Evolutionary conservation across 2,329 filamentous ascomycete genomes (phyloP).

Genomic region (Botrytis fragariae): DNA sequence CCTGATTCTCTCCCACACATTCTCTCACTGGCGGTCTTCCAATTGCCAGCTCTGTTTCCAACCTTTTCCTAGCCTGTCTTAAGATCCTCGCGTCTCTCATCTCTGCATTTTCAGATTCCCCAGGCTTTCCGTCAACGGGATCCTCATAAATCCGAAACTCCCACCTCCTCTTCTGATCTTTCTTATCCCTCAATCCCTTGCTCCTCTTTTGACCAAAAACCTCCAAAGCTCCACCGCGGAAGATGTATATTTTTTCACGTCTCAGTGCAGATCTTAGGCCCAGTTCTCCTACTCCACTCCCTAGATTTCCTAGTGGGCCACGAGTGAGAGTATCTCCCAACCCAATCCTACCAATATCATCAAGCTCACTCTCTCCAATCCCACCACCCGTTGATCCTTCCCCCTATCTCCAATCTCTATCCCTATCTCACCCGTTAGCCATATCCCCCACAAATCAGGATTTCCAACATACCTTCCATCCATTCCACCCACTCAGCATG

Average conservation of each 20-base stretch:
- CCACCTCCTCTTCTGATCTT: background rate
- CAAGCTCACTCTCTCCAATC: background rate
- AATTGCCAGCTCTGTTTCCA: rapidly evolving
- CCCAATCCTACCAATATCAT: too few relatives aligned
- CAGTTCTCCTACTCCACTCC: background rate
- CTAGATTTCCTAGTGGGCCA: rapidly evolving
- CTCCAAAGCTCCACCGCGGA: background rate
- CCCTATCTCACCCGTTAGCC: background rate
- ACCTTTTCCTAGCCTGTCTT: background rate
- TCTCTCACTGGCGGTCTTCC: background rate
- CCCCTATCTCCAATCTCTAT: background rate
- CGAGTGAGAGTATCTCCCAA: background rate
- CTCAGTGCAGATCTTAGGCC: background rate
- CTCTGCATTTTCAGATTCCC: background rate
- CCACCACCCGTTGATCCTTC: background rate
- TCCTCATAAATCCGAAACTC: background rate
- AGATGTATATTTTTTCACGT: background rate
- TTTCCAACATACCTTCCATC: background rate
- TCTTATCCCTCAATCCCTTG: background rate
- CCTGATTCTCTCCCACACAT: background rate
- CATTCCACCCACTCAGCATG: background rate
- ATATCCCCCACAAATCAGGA: background rate
- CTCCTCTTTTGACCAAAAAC: background rate
- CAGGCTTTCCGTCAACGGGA: background rate
- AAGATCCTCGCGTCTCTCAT: background rate